Conservation (phyloP, 805 yeast species). For the Yamadazyma philogaea region DNA sequence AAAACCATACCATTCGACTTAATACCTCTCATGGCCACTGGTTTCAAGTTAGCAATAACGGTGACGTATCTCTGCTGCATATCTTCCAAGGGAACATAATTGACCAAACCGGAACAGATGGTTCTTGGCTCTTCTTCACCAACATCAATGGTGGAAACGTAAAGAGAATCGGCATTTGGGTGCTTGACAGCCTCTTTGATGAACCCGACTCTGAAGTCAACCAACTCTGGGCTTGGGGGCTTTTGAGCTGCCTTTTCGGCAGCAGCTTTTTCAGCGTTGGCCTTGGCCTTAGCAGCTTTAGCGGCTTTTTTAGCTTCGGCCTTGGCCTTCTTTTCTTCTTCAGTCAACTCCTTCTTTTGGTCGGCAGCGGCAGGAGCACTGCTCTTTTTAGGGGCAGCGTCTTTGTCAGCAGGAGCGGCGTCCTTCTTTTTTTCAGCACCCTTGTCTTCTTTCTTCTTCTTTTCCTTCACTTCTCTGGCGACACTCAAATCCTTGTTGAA, state of each 20-base stretch:
- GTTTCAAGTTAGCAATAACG: conserved; percentile 93
- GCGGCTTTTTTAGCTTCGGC: conserved; percentile 64
- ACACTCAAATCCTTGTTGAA: conserved; percentile 61
- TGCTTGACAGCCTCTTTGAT: conserved; percentile 95
- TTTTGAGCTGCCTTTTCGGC: conserved; percentile 53
- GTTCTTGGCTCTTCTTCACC: conserved; percentile 98
- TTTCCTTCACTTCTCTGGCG: conserved; percentile 74
- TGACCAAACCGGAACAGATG: conserved; percentile 94
- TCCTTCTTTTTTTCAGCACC: conserved; percentile 26
- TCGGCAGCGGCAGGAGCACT: conserved; percentile 21
- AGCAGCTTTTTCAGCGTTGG: conserved; percentile 49
- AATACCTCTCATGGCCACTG: conserved; percentile 97
- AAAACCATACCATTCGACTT: conserved; percentile 95
- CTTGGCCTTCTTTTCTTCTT: conserved; percentile 41
- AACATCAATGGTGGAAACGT: conserved; percentile 93
- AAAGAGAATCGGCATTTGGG: conserved; percentile 96
- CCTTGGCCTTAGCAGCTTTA: conserved; percentile 60
- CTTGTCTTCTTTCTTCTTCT: conserved; percentile 39
- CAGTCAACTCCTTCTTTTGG: conserved; percentile 25
- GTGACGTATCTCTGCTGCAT: conserved; percentile 94
- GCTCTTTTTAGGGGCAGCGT: conserved; percentile 37
- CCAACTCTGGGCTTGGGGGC: conserved; percentile 76
- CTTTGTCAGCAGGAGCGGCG: conserved; percentile 28
- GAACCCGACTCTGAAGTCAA: conserved; percentile 94
- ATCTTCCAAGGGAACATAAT: conserved; percentile 82